Conservation (phyloP, 1,284 basidiomycete genomes). For the Austroboletus novae-zelandiae region DNA sequence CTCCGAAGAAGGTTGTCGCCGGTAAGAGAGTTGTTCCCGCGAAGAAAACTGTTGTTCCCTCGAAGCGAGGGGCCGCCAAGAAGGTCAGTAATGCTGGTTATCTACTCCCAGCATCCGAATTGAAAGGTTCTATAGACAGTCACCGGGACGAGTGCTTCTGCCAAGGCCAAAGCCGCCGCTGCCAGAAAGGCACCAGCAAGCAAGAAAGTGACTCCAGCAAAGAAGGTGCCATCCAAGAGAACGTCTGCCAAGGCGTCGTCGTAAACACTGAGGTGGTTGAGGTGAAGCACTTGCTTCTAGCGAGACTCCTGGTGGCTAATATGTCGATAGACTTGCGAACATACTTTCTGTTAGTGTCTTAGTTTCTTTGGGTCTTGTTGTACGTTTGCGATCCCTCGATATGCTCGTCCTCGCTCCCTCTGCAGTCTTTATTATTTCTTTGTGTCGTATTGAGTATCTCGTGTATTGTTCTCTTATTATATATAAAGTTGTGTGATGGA, state of each 20-base stretch:
- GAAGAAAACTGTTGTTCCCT: constrained; percentile 48
- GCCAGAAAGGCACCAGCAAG: constrained; percentile 30
- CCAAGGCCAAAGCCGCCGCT: constrained; percentile 38
- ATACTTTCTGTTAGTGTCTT: neutral
- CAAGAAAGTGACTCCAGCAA: constrained; percentile 38
- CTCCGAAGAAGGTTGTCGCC: constrained; percentile 32
- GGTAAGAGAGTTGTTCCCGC: constrained; percentile 43
- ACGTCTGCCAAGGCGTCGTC: constrained; percentile 19
- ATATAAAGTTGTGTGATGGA: constrained; percentile 2
- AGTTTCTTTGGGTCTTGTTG: constrained; percentile 22
- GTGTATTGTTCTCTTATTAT: constrained; percentile 28
- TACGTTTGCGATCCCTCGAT: constrained; percentile 32
- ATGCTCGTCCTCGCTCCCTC: constrained; percentile 22
- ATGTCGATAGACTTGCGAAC: neutral
- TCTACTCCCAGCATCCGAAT: neutral
- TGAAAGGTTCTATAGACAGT: constrained; percentile 36
- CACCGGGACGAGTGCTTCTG: constrained; percentile 42
- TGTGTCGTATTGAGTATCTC: constrained; percentile 30
- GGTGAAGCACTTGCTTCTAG: neutral
- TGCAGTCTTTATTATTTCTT: constrained; percentile 26
- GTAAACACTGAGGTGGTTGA: constrained; percentile 7
- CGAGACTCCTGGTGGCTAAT: constrained; percentile 1
- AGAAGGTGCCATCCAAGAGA: constrained; percentile 27
- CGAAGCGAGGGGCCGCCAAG: constrained; percentile 52
- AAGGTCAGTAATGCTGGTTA: constrained; percentile 38